Evolutionary conservation across 257 asterid genomes (phyloP), one percentile per base, ranked within the genome.

Genomic region (Vinca minor): DNA sequence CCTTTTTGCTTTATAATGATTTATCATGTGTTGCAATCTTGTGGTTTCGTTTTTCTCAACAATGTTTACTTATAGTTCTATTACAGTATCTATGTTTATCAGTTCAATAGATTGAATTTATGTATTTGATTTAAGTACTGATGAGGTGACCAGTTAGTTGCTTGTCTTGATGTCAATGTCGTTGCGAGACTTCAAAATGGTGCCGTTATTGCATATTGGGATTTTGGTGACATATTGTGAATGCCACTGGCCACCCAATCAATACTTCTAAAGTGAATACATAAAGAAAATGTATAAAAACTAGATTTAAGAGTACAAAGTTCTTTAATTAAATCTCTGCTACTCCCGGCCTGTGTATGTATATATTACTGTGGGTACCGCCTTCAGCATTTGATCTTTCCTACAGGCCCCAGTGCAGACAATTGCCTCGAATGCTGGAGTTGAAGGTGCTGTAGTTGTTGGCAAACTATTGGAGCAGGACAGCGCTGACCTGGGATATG

Each of bases 351-450:
- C n/a, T n/a, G n/a, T n/a, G n/a, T n/a, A n/a, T n/a, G n/a, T n/a
- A n/a, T n/a, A 42, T 42, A 11, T 13, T 42, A 11, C 47, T 13
- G 14, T 13, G 8, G 12, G n/a, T 36, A 34, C 5, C 17, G 4
- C 23, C 63, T 50, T 1, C n/a, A 10, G 15, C n/a, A 39, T 32
- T 53, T 58, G 62, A 17, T n/a, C 62, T 41, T 61, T n/a, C 29
- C 25, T 69, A 67, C 76, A 79, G 87, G 77, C 78, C 18, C 87
- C 82, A 26, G 84, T 82, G 31, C 65, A 82, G 57, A 79, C 84
- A 49, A 82, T 82, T 56, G 84, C 84, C 49, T 69, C 81, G 20
- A 82, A 82, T 74, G 84, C 87, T 12, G 87, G 87, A 63, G 84
- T 76, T 13, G 87, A 82, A 59, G 87, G 87, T 21, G 73, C 85